phyloP scores from a whole-genome alignment of 805 yeast genomes.

The Schizosaccharomyces japonicus region DNA sequence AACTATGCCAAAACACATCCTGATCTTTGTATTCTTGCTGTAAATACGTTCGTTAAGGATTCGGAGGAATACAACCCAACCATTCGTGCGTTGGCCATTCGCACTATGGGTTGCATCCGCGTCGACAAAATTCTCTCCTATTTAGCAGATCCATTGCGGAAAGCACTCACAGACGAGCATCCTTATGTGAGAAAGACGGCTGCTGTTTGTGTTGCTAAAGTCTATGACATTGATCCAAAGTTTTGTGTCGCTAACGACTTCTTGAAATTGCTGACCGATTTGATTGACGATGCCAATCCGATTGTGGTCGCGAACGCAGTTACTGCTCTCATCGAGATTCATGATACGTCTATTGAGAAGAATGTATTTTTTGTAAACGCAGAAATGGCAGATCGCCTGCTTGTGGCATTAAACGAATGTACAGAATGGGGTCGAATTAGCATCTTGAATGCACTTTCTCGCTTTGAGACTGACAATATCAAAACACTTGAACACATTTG shows the following conservation, averaged over 20 bases:
- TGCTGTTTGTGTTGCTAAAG: slow-evolving; percentile 85
- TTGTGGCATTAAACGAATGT: slow-evolving; percentile 79
- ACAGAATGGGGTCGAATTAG: slow-evolving; percentile 98
- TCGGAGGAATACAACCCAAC: slow-evolving; percentile 92
- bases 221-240: slow-evolving; percentile 62
- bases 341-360: slow-evolving; percentile 35
- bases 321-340: slow-evolving; percentile 63
- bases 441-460: slow-evolving; percentile 57
- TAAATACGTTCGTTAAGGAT: slow-evolving; percentile 85
- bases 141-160: slow-evolving; percentile 66
- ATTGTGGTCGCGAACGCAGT: slow-evolving; percentile 94
- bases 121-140: slow-evolving; percentile 91
- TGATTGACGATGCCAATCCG: slow-evolving; percentile 73
- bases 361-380: slow-evolving; percentile 23
- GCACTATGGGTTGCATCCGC: slow-evolving; percentile 96
- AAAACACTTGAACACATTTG: slow-evolving; percentile 63
- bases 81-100: slow-evolving; percentile 81
- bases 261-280: slow-evolving; percentile 34
- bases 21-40: slow-evolving; percentile 83
- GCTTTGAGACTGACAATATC: slow-evolving; percentile 31
- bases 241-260: slow-evolving; percentile 76
- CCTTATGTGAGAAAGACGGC: slow-evolving; percentile 97
- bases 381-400: slow-evolving; percentile 27
- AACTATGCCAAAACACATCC: slow-evolving; percentile 94
- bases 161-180: slow-evolving; percentile 73